Base-by-base conservation (phyloP, 1,139 yeast genomes). In the Suhomyces guaymorum region DNA sequence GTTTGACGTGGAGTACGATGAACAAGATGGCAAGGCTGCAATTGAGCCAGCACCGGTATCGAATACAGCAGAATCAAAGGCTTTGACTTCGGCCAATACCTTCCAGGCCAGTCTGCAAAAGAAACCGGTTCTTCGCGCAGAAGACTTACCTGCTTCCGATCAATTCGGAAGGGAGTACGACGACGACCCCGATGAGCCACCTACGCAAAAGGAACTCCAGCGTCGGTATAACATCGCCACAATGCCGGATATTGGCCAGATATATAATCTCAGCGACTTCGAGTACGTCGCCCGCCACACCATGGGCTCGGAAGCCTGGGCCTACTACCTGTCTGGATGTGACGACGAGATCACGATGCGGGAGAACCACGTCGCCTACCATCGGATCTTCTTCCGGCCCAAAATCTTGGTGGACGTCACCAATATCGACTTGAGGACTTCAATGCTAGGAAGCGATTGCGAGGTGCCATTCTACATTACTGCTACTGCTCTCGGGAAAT, bases 271-370 rank as follows among this genome's bases (percentile, higher is more conserved):
- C 44, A 75, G 77, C 44, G 95, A 87, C 57, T 89, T 90, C 52
- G 97, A 90, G 58, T 75, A 75, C 49, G 80, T 90, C 30, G 97
- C 97, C 2, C 73, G 89, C 35, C 77, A 80, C 45, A 79, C 83
- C 28, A 62, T 90, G 73, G 76, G 85, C 26, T 80, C 78, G 44
- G 75, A 80, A 11, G 96, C 94, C 0, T 86, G 96, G 92, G 92
- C 90, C 9, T 90, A 90, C 61, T 90, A 88, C 57, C 82, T 95
- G 2, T 82, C 94, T 24, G 97, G 95, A 7, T 75, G 95, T 27
- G 97, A 90, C 57, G 97, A 90, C 59, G 97, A 90, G 63, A 79
- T 90, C 47, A 76, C 96, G 2, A 59, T 87, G 55, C 73, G 97
- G 46, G 96, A 89, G 54, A 90, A 90, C 63, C 97, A 89, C 55